phyloP scores from a whole-genome alignment of 495 filamentous ascomycete genomes.

The Podospora fimiseda region DNA sequence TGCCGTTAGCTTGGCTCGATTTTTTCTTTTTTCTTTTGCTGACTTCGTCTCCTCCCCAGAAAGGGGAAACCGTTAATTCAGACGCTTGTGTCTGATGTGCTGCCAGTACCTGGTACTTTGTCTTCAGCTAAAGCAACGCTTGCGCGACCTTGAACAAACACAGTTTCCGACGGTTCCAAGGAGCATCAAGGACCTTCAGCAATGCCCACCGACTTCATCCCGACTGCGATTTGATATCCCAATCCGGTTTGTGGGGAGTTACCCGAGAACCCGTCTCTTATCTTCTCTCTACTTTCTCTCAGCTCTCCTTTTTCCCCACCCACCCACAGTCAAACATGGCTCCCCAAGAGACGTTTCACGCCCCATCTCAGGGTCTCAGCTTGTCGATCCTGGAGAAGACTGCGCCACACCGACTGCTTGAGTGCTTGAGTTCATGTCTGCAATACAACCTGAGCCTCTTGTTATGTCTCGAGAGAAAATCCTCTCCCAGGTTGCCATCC shows the following conservation, averaged over 20 bases:
- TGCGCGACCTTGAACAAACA: not conserved
- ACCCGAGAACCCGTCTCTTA: not conserved
- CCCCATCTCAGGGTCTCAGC: conserved; percentile 31
- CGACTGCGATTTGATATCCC: not conserved
- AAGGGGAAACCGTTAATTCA: not conserved
- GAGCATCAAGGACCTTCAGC: not conserved
- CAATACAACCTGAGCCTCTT: not conserved
- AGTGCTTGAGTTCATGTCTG: not conserved
- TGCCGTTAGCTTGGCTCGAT: conserved; percentile 5
- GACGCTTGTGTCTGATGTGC: not conserved
- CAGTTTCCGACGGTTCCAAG: not conserved
- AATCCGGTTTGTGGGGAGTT: not conserved
- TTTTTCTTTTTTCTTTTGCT: not conserved
- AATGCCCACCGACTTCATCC: not conserved
- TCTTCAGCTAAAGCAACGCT: not conserved
- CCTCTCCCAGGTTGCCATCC: not conserved
- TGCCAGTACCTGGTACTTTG: not conserved
- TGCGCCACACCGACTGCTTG: conserved; percentile 18
- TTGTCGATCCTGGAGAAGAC: conserved; percentile 29
- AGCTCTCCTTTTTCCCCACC: not conserved
- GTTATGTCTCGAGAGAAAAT: not conserved
- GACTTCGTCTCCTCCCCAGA: not conserved
- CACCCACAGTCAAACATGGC: conserved; percentile 2
- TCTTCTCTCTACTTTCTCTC: not conserved
- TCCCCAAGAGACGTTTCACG: conserved; percentile 28